A percentile compares a stretch with the other conserved stretches of the same genome.
Conservation (phyloP, 1,284 basidiomycete genomes). For the Earliella scabrosa region DNA sequence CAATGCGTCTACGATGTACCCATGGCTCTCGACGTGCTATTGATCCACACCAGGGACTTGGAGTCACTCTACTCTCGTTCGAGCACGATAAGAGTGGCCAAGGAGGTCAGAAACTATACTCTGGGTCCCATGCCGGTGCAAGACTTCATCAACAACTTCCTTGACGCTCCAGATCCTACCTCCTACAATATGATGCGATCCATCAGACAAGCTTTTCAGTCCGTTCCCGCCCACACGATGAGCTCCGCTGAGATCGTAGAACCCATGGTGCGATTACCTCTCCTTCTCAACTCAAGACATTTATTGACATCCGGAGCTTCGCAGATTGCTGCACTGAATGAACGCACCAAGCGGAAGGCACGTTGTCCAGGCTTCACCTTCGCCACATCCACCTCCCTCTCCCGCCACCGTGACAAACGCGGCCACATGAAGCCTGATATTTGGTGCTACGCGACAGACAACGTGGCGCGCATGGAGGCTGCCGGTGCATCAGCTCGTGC, state of each 20-base stretch:
- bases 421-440: constrained; percentile 13
- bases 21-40: not conserved
- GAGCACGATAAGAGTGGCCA: not conserved
- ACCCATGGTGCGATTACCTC: not conserved
- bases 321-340: not conserved
- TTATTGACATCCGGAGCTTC: not conserved
- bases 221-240: not conserved
- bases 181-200: not conserved
- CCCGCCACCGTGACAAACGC: not conserved
- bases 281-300: not conserved
- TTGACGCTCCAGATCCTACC: constrained; percentile 66
- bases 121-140: constrained; percentile 43
- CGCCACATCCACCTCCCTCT: not conserved
- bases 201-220: not conserved
- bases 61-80: not conserved
- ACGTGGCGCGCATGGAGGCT: not conserved
- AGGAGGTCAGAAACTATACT: too few species aligned
- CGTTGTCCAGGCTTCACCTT: constrained; percentile 8
- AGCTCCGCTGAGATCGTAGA: not conserved
- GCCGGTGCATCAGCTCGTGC: not conserved
- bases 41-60: not conserved
- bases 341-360: not conserved
- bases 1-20: not conserved
- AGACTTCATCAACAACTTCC: constrained; percentile 1
- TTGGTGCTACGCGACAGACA: not conserved